Conservation (phyloP, 2,329 filamentous ascomycete species). For the Remersonia thermophila region DNA sequence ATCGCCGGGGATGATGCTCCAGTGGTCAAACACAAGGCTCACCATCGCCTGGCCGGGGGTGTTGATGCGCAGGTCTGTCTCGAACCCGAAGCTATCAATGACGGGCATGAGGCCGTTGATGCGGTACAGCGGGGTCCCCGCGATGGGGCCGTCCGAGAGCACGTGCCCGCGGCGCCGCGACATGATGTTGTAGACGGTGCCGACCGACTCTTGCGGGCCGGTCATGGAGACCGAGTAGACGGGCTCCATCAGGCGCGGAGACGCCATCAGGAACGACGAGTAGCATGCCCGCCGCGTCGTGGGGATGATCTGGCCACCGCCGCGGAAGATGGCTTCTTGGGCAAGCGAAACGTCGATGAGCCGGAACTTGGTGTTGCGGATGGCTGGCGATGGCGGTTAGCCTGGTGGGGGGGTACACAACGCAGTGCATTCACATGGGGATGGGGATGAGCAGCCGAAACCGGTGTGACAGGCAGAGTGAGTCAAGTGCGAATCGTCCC, state of each 20-base stretch:
- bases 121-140: constrained; percentile 85
- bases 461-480: too few relatives aligned
- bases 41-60: constrained; percentile 88
- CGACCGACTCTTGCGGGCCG: constrained; percentile 78
- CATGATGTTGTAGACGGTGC: constrained; percentile 82
- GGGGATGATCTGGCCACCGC: constrained; percentile 93
- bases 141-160: constrained; percentile 83
- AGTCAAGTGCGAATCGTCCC: too few relatives aligned
- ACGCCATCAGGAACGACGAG: constrained; percentile 93
- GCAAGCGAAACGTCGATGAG: constrained; percentile 84
- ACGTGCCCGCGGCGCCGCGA: constrained; percentile 84
- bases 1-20: constrained; percentile 92
- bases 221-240: constrained; percentile 89
- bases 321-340: constrained; percentile 82
- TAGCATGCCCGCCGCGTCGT: constrained; percentile 89
- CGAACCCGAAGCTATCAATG: constrained; percentile 95
- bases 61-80: constrained; percentile 92
- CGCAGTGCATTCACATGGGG: too few relatives aligned
- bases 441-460: too few relatives aligned
- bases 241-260: constrained; percentile 91
- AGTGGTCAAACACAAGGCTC: constrained; percentile 86
- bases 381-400: too few relatives aligned
- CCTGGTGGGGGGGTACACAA: not conserved
- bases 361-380: constrained; percentile 95
- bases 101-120: constrained; percentile 87